Conservation (phyloP, 2,329 filamentous ascomycete species). For the Aspergillus clavatus region DNA sequence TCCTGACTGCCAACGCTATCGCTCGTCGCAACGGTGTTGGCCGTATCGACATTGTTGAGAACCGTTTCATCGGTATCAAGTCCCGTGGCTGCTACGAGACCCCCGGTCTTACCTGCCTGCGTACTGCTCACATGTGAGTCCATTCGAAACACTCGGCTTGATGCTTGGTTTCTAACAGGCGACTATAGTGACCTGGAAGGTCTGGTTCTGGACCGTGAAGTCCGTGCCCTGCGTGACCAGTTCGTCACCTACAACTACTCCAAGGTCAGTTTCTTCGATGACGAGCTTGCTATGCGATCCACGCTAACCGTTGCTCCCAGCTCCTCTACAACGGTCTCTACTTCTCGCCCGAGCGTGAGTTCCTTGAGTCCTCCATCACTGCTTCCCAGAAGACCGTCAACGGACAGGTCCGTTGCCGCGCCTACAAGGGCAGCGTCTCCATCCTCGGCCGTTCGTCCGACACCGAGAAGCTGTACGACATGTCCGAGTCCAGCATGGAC, state of each 20-base stretch:
- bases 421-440: conserved; percentile 62
- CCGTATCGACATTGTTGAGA: conserved; percentile 78
- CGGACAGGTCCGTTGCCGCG: conserved; percentile 57
- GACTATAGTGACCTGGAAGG: conserved; percentile 37
- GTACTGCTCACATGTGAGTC: conserved; percentile 33
- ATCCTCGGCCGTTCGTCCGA: conserved; percentile 51
- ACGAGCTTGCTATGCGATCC: conserved; percentile 35
- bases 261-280: conserved; percentile 51
- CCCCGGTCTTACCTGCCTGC: conserved; percentile 31
- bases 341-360: conserved; percentile 68
- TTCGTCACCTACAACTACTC: conserved; percentile 63
- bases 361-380: conserved; percentile 61
- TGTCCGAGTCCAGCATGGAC: conserved; percentile 65
- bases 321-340: conserved; percentile 32
- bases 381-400: conserved; percentile 58
- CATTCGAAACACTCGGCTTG: not conserved
- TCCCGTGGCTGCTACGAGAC: conserved; percentile 73
- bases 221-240: conserved; percentile 65
- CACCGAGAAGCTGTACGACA: conserved; percentile 66
- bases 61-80: conserved; percentile 76
- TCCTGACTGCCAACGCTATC: conserved; percentile 66
- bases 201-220: conserved; percentile 63
- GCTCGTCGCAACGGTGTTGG: conserved; percentile 69
- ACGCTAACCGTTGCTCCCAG: not conserved
- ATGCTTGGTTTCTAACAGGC: conserved; percentile 5